Percentiles rank a stretch among this genome's conserved stretches.
phyloP scores from a whole-genome alignment of 139 green algal species.

The Dunaliella sp. region DNA sequence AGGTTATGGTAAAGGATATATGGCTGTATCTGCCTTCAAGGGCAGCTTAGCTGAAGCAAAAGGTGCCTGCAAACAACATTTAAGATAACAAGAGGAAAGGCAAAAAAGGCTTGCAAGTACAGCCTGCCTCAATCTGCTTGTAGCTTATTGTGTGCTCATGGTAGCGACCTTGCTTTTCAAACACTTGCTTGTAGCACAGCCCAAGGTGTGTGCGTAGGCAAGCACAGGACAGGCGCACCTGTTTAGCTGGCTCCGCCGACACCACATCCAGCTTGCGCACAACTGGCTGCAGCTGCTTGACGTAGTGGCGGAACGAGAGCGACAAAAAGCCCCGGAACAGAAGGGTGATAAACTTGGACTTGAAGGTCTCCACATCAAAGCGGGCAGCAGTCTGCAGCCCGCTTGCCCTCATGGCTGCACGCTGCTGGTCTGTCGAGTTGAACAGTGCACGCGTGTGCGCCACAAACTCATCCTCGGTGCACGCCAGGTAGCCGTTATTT shows the following conservation, averaged over 20 bases:
- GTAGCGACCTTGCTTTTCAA: no score
- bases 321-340: background rate
- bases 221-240: background rate
- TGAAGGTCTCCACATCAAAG: background rate
- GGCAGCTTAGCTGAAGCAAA: no score
- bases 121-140: no score
- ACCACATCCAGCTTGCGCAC: background rate
- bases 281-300: background rate
- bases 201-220: no score
- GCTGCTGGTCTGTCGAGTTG: background rate
- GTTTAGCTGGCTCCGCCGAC: background rate
- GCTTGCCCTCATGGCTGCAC: background rate
- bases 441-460: background rate
- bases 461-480: background rate
- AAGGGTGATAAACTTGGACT: background rate
- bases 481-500: background rate
- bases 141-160: no score
- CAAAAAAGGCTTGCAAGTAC: no score
- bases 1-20: no score
- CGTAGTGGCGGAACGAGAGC: background rate
- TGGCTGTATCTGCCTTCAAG: no score
- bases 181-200: no score
- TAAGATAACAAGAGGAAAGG: no score
- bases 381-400: background rate
- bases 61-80: no score